These are phyloP conservation scores for Colletotrichum melonis DNA, from an alignment of 2,329 filamentous ascomycete species.

Conservation along the genomic window DNA sequence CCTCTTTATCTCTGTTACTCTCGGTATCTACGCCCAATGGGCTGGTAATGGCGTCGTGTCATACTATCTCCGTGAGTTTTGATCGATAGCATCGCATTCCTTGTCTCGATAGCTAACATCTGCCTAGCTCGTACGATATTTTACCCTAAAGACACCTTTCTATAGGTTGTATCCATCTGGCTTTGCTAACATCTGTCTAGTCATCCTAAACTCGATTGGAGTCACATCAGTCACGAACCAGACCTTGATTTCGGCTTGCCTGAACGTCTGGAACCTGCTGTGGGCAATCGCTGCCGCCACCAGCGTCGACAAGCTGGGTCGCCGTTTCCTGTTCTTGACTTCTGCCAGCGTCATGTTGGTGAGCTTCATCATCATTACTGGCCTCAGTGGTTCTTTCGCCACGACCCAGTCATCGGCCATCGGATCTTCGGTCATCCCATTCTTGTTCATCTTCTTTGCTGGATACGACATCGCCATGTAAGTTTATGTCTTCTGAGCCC, in stretches of 20 bases:
- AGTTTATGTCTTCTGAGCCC: background rate
- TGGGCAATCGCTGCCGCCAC: constrained; percentile 31
- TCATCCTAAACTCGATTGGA: constrained; percentile 37
- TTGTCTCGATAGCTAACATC: too few relatives aligned
- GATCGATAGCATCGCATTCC: too few relatives aligned
- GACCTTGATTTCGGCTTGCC: constrained; percentile 45
- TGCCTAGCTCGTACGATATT: too few relatives aligned
- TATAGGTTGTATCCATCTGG: too few relatives aligned
- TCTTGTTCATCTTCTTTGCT: constrained; percentile 53
- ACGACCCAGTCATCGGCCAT: constrained; percentile 38
- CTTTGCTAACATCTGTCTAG: background rate
- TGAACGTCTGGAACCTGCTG: constrained; percentile 34
- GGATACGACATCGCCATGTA: constrained; percentile 38
- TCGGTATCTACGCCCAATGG: constrained; percentile 46
- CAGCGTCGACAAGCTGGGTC: constrained; percentile 31
- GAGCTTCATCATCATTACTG: constrained; percentile 31
- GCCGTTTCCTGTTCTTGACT: constrained; percentile 31
- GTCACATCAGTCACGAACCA: constrained; percentile 49
- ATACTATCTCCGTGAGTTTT: constrained; percentile 42
- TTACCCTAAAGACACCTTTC: too few relatives aligned
- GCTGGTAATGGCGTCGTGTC: constrained; percentile 37
- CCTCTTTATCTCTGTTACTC: constrained; percentile 43
- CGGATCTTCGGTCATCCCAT: constrained; percentile 46
- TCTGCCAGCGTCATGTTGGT: constrained; percentile 27
- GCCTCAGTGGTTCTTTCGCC: constrained; percentile 34